These are phyloP conservation scores for Xerocomellus chrysenteron DNA, from an alignment of 768 basidiomycete genomes.

Conservation along the genomic window DNA sequence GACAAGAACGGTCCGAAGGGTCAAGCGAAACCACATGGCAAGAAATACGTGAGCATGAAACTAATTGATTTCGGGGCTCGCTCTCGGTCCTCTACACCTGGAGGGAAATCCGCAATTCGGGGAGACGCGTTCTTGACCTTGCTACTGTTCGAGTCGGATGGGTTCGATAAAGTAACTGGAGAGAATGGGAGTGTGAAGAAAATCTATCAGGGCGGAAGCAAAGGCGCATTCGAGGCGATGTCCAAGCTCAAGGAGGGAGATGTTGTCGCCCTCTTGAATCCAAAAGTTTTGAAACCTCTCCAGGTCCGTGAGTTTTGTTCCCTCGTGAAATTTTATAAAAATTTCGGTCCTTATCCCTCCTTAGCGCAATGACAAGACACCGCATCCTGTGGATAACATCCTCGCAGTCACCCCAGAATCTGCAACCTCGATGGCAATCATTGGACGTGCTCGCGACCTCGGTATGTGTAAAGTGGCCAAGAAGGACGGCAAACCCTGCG, in stretches of 20 bases:
- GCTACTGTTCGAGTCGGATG: constrained; percentile 86
- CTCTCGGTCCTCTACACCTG: constrained; percentile 51
- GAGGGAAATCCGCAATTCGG: constrained; percentile 56
- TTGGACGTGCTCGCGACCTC: constrained; percentile 85
- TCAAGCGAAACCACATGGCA: constrained; percentile 50
- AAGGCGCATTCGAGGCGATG: constrained; percentile 88
- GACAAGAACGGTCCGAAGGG: constrained; percentile 9
- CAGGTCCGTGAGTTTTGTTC: constrained; percentile 48
- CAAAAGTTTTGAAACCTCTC: constrained; percentile 81
- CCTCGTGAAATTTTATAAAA: not conserved
- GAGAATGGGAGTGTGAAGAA: constrained; percentile 56
- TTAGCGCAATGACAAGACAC: constrained; percentile 43
- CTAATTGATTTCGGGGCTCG: constrained; percentile 78
- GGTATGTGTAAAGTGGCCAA: constrained; percentile 79
- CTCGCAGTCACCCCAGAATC: constrained; percentile 87
- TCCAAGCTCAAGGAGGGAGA: constrained; percentile 86
- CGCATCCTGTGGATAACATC: constrained; percentile 78
- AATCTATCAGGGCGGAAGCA: constrained; percentile 83
- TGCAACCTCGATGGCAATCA: constrained; percentile 73
- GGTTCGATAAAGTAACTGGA: constrained; percentile 52
- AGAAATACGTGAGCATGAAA: constrained; percentile 85
- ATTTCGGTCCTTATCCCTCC: not conserved
- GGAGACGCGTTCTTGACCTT: constrained; percentile 86
- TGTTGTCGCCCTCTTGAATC: constrained; percentile 88
- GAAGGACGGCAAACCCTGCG: constrained; percentile 78